phyloP scores from a whole-genome alignment of 768 basidiomycete genomes.

The Mycena vulgaris region DNA sequence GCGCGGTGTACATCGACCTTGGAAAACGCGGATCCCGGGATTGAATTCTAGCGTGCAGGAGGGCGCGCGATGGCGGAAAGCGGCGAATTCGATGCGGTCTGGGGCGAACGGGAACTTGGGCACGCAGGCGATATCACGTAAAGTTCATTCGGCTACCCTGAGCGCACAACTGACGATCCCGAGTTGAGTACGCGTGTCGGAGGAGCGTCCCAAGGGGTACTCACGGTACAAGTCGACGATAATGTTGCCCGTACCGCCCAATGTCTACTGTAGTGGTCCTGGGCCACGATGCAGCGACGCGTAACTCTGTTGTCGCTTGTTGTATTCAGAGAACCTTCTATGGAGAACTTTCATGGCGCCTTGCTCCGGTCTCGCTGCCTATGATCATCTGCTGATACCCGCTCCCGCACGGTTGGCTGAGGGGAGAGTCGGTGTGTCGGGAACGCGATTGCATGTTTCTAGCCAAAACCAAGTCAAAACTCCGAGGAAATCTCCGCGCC shows the following conservation, averaged over 20 bases:
- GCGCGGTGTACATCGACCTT: conserved; percentile 23
- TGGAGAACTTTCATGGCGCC: conserved; percentile 19
- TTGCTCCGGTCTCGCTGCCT: conserved; percentile 8
- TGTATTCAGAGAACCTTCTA: conserved; percentile 23
- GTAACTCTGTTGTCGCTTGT: conserved; percentile 35
- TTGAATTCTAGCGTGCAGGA: not conserved
- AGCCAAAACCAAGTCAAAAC: conserved; percentile 1
- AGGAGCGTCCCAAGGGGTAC: conserved; percentile 2
- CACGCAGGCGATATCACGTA: conserved; percentile 33
- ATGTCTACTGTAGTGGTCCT: conserved; percentile 31
- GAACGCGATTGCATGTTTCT: conserved; percentile 3
- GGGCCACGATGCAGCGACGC: conserved; percentile 39
- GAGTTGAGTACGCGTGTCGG: conserved; percentile 26
- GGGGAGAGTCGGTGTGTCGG: conserved; percentile 1
- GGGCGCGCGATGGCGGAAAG: conserved; percentile 23
- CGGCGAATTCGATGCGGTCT: conserved; percentile 34
- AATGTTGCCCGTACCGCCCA: conserved; percentile 18
- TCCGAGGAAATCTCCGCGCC: conserved; percentile 14
- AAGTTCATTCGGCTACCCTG: conserved; percentile 33
- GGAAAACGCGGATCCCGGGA: conserved; percentile 18
- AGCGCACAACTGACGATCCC: conserved; percentile 7
- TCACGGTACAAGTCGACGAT: conserved; percentile 23
- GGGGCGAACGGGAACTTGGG: conserved; percentile 34
- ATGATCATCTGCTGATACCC: conserved; percentile 18
- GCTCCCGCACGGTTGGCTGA: not conserved